A percentile compares a stretch with the other conserved stretches of the same genome.
Conservation (phyloP, 805 yeast genomes). For the Zygoascus tannicola region DNA sequence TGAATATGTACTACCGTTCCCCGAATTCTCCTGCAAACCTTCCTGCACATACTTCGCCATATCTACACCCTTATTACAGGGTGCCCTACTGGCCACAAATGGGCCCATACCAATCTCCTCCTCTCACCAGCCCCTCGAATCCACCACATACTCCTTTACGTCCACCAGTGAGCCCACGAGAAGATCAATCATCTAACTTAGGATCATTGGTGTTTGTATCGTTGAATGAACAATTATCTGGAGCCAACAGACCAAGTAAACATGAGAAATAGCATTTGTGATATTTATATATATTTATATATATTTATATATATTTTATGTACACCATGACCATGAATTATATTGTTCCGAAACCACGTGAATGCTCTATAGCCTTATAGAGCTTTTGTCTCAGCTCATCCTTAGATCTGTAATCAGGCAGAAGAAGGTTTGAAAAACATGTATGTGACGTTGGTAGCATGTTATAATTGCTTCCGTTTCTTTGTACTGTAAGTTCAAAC, state of each 20-base stretch:
- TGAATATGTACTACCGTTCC: too few species aligned
- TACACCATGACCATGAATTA: too few species aligned
- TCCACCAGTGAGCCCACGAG: not conserved
- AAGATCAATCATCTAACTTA: not conserved
- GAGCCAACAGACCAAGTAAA: not conserved
- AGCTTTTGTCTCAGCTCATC: slow-evolving; percentile 19
- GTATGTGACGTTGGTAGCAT: slow-evolving; percentile 44
- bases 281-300: too few species aligned
- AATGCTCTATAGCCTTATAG: slow-evolving; percentile 20
- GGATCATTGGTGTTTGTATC: not conserved
- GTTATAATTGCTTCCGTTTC: slow-evolving; percentile 31
- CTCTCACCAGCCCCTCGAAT: not conserved
- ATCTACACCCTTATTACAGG: not conserved
- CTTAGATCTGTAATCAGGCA: slow-evolving; percentile 38
- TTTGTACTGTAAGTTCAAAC: slow-evolving; percentile 37
- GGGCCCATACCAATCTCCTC: not conserved
- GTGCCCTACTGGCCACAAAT: not conserved
- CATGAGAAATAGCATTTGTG: not conserved
- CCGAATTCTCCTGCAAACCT: not conserved
- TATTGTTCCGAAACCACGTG: slow-evolving; percentile 25
- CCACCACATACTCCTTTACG: not conserved
- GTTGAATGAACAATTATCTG: not conserved
- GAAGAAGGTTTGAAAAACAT: slow-evolving; percentile 39
- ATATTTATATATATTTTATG: too few species aligned
- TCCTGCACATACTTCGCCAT: not conserved